These are phyloP conservation scores for Calocybe cyanea DNA, from an alignment of 768 basidiomycete species.

Conservation along the genomic window DNA sequence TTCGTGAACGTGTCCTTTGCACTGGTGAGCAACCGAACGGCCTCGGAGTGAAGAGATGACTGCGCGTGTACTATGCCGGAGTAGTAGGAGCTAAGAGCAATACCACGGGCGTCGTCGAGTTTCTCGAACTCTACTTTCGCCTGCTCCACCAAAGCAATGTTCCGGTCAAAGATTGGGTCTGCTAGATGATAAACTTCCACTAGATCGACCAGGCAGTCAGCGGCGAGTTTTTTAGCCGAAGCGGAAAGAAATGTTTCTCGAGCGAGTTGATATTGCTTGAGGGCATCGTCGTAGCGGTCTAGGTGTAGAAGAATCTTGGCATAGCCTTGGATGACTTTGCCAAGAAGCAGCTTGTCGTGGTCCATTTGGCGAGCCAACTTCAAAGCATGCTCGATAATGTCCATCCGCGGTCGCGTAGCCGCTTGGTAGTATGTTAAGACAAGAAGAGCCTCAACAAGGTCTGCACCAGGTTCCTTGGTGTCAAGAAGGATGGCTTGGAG, in stretches of 20 bases:
- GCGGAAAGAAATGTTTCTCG: neutral
- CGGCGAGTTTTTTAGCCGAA: neutral
- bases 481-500: constrained; percentile 12
- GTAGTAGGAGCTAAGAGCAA: constrained; percentile 1
- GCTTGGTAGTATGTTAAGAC: constrained; percentile 15
- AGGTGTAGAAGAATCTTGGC: constrained; percentile 1
- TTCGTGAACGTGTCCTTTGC: neutral
- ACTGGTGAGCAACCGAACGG: neutral
- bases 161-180: neutral
- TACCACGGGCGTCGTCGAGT: neutral
- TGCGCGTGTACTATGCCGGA: neutral
- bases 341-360: neutral
- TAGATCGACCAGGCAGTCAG: neutral
- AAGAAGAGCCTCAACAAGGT: constrained; percentile 17
- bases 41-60: neutral
- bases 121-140: constrained; percentile 1
- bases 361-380: neutral
- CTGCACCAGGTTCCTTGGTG: neutral
- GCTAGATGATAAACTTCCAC: neutral
- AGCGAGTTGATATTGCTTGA: neutral
- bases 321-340: neutral
- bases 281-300: constrained; percentile 1
- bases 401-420: constrained; percentile 13
- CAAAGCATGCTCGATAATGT: constrained; percentile 10
- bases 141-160: neutral